phyloP scores from a whole-genome alignment of 2,329 filamentous ascomycete species.

The Clarireedia hainanense region DNA sequence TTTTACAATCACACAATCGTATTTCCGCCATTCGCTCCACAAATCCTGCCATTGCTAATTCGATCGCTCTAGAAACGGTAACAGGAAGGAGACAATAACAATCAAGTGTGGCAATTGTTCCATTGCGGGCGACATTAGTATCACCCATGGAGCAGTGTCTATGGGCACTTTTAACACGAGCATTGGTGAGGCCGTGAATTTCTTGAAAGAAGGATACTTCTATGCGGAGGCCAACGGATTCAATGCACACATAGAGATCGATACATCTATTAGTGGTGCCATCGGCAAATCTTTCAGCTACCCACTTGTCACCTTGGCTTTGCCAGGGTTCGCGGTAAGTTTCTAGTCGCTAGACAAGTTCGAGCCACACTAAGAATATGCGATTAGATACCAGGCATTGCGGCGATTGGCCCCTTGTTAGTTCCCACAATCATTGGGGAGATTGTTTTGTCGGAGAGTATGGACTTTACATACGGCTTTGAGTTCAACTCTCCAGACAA shows the following conservation, averaged over 20 bases:
- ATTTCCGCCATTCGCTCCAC: not conserved
- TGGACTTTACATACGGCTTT: constrained; percentile 7
- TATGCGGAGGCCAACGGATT: not conserved
- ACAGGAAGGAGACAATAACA: not conserved
- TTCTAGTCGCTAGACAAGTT: not conserved
- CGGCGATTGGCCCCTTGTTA: not conserved
- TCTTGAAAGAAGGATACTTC: constrained; percentile 6
- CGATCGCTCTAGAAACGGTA: not conserved
- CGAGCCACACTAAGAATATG: not conserved
- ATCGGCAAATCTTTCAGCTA: not conserved
- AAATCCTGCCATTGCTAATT: not conserved
- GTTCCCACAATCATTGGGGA: not conserved
- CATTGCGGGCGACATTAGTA: not conserved
- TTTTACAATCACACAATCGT: not conserved
- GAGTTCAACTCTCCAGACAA: not conserved
- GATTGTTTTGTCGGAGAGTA: not conserved
- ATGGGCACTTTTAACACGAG: not conserved
- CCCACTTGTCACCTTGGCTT: not conserved
- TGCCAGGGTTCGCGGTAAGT: constrained; percentile 2
- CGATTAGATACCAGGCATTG: not conserved
- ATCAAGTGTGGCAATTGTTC: constrained; percentile 7
- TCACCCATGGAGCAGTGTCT: constrained; percentile 1
- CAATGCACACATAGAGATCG: constrained; percentile 6
- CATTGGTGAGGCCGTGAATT: not conserved
- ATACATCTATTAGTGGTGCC: not conserved